Evolutionary conservation across 768 basidiomycete genomes (phyloP), one percentile per base, ranked within the genome.

Genomic region (Xerocomellus amylosporus): DNA sequence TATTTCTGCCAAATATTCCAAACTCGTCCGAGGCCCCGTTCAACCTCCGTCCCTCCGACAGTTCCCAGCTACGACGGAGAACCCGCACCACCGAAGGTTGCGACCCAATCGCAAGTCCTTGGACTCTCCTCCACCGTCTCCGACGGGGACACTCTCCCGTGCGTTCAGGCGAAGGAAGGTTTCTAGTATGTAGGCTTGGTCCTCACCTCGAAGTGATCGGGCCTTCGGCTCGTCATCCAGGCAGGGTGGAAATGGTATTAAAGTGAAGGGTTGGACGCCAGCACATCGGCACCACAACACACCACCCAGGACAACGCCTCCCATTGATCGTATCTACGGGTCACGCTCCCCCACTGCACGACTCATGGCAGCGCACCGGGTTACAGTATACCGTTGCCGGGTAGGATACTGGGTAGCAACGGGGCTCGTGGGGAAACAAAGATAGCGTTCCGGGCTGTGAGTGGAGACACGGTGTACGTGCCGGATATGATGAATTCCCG

Each of bases 11-110:
- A 26, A 28, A 41, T 43, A 54, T 60, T 44, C 58, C 54, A 59
- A 50, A 54, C 59, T 41, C 42, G 59, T 65, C 56, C 46, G 40
- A 46, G 52, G 51, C 8, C 34, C 63, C 56, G 64, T 56, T 60
- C 54, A 56, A 63, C 49, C 59, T 31, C 53, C 64, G 28, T 31
- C 17, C 19, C 47, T 14, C 34, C 38, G 33, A 36, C 41, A 7
- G 38, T 55, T 64, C 62, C 54, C 62, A 61, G 48, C 51, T 36
- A 19, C 38, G 9, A 13, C 62, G 66, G 58, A 49, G 36, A 15
- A 42, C 44, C 41, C 65, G 66, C 58, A 43, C 13, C 30, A 61
- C 65, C 64, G 66, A 59, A 46, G 46, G n/a, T 30, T 45, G 65
- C 60, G 65, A 54, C 26, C 22, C 51, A 46, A 36, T 50, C 46